Conservation (phyloP, 176 grass and related monocot genomes). For the Oryza meridionalis region DNA sequence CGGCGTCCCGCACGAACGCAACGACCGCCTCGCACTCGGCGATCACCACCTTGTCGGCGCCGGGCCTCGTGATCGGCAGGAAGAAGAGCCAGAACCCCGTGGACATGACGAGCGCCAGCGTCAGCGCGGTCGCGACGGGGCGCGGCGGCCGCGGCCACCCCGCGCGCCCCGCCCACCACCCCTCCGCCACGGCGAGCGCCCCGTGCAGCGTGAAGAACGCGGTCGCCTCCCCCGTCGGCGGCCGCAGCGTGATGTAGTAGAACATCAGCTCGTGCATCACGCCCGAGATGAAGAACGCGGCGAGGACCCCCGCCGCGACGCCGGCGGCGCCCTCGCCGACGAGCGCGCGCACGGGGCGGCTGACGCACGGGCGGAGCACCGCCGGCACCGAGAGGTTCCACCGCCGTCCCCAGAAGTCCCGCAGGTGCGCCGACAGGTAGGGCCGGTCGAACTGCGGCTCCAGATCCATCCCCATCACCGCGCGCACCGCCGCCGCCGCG, state of each 20-base stretch:
- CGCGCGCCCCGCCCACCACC: constrained; percentile 37
- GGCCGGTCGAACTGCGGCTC: constrained; percentile 78
- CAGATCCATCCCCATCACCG: constrained; percentile 48
- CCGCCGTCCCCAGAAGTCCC: constrained; percentile 73
- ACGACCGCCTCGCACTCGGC: constrained; percentile 56
- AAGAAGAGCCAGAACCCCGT: constrained; percentile 74
- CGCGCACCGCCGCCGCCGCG: constrained; percentile 28
- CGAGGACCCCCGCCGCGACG: constrained; percentile 37
- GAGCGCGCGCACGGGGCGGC: constrained; percentile 47
- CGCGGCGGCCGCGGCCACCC: constrained; percentile 48
- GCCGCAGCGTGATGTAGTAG: constrained; percentile 59
- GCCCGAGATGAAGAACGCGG: constrained; percentile 63
- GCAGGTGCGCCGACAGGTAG: constrained; percentile 49
- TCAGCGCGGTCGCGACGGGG: constrained; percentile 26
- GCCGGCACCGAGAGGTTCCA: constrained; percentile 74
- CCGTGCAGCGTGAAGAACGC: constrained; percentile 75
- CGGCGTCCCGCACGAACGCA: constrained; percentile 30
- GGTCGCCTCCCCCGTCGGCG: constrained; percentile 57
- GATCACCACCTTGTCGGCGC: constrained; percentile 42
- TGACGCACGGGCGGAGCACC: constrained; percentile 61
- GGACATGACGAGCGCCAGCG: constrained; percentile 41
- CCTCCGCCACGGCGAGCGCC: constrained; percentile 53
- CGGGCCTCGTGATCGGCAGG: constrained; percentile 52
- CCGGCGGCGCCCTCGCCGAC: neutral
- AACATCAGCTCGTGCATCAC: constrained; percentile 77